These are phyloP conservation scores for Cryptococcus maquisensis DNA, from an alignment of 1,284 basidiomycete genomes.

Conservation along the genomic window DNA sequence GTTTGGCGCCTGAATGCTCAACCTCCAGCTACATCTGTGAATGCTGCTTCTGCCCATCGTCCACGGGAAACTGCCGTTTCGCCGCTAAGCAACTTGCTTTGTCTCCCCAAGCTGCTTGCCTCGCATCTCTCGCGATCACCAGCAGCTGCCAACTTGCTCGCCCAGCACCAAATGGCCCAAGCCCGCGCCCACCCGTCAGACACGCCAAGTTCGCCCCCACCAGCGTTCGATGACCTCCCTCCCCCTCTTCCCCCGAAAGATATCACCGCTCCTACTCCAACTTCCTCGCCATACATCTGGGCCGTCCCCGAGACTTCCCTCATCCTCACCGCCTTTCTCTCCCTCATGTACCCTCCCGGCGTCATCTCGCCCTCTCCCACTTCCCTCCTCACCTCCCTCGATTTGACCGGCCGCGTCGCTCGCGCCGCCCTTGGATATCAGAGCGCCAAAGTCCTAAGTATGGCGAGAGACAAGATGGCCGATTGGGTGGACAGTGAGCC, in stretches of 20 bases:
- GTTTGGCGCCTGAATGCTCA: constrained; percentile 27
- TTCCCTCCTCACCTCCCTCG: constrained; percentile 13
- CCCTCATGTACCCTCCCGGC: constrained; percentile 33
- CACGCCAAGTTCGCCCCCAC: background rate
- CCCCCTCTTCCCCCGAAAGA: constrained; percentile 14
- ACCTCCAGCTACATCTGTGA: background rate
- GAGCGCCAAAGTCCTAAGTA: constrained; percentile 23
- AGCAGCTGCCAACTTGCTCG: background rate
- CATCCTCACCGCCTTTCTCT: constrained; percentile 32
- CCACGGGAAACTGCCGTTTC: background rate
- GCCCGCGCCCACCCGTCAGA: background rate
- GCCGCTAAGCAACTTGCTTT: constrained; percentile 17
- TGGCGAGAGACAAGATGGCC: constrained; percentile 21
- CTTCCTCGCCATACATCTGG: constrained; percentile 34
- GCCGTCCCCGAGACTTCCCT: constrained; percentile 31
- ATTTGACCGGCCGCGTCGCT: constrained; percentile 28
- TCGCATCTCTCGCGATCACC: constrained; percentile 7
- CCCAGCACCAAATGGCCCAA: background rate
- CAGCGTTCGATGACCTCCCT: constrained; percentile 1
- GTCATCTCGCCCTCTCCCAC: constrained; percentile 16
- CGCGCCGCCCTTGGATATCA: constrained; percentile 40
- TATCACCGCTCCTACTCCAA: constrained; percentile 35
- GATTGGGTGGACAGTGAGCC: constrained; percentile 16
- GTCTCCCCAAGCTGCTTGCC: constrained; percentile 30
- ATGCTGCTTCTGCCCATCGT: background rate